Evolutionary conservation across 257 asterid genomes (phyloP).

Genomic region (Nicotiana undulata): DNA sequence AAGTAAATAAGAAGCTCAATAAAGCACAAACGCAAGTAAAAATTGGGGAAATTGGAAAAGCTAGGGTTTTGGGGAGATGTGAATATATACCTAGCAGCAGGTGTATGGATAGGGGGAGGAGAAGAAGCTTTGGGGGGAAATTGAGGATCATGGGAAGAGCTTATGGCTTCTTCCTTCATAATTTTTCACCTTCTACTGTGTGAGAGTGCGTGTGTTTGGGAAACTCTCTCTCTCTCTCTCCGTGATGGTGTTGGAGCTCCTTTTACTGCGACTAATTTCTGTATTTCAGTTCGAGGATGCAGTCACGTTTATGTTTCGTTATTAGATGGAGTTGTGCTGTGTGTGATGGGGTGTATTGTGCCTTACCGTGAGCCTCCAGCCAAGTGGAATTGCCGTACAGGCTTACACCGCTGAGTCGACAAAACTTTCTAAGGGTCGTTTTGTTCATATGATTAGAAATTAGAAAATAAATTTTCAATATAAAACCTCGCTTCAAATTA

Average conservation of each 20-base stretch:
- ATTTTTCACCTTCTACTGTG: not conserved
- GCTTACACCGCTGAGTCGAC: no score
- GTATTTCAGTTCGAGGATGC: not conserved
- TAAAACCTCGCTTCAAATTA: no score
- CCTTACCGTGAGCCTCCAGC: not conserved
- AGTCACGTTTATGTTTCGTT: not conserved
- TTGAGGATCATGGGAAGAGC: slow-evolving; percentile 82
- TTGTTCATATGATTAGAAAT: no score
- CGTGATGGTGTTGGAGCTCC: not conserved
- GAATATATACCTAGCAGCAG: slow-evolving; percentile 77
- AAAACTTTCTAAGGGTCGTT: no score
- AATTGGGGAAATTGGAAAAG: not conserved
- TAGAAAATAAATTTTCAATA: no score
- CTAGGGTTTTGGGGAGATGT: slow-evolving; percentile 5
- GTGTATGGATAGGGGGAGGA: slow-evolving; percentile 76
- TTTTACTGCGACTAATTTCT: not conserved
- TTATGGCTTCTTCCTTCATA: slow-evolving; percentile 90
- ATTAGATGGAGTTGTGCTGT: not conserved
- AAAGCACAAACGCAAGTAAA: not conserved
- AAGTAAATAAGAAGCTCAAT: not conserved
- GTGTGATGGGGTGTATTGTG: not conserved
- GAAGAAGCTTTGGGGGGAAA: slow-evolving; percentile 67
- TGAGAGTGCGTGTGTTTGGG: not conserved
- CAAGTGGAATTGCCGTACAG: not conserved
- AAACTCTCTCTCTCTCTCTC: not conserved